A percentile compares a stretch with the other conserved stretches of the same genome.
Evolutionary conservation across 2,329 filamentous ascomycete genomes (phyloP).

Genomic region (Trichoderma citrinoviride): DNA sequence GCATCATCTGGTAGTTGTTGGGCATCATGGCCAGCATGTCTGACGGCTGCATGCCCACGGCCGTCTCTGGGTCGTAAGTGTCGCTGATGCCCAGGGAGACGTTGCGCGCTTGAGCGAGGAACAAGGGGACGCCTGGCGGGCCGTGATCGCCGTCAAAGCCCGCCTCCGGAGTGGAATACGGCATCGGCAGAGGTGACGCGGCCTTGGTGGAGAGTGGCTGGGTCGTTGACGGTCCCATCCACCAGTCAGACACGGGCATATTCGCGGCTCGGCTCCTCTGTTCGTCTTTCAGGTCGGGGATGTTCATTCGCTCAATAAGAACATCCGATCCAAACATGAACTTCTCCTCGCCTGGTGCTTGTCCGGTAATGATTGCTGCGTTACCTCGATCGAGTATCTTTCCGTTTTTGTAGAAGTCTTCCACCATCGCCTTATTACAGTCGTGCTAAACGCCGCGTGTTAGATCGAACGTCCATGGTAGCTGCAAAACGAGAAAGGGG

Average conservation of each 20-base stretch:
- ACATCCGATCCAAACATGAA: conserved; percentile 5
- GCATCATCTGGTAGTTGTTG: conserved; percentile 20
- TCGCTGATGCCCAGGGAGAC: conserved; percentile 24
- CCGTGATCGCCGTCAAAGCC: conserved; percentile 26
- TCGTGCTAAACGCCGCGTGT: conserved; percentile 28
- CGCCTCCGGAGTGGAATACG: conserved; percentile 18
- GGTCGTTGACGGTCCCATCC: conserved; percentile 18
- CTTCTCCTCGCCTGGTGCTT: conserved; percentile 22
- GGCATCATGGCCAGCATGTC: conserved; percentile 25
- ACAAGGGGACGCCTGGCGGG: conserved; percentile 30
- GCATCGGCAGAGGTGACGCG: conserved; percentile 12
- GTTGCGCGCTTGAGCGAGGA: conserved; percentile 31
- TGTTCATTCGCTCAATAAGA: conserved; percentile 8
- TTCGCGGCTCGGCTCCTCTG: conserved; percentile 23
- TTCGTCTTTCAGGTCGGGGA: conserved; percentile 25
- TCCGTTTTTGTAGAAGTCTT: conserved; percentile 34
- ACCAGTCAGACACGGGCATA: conserved; percentile 27
- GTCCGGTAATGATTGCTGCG: conserved; percentile 15
- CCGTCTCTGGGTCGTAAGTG: conserved; percentile 27
- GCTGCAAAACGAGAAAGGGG: background rate
- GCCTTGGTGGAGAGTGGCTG: conserved; percentile 13
- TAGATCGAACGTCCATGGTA: background rate
- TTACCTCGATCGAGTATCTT: conserved; percentile 29
- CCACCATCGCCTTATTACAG: conserved; percentile 31
- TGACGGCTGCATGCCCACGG: conserved; percentile 25